phyloP scores from a whole-genome alignment of 1,284 basidiomycete genomes.

The Fomitopsis schrenkii region DNA sequence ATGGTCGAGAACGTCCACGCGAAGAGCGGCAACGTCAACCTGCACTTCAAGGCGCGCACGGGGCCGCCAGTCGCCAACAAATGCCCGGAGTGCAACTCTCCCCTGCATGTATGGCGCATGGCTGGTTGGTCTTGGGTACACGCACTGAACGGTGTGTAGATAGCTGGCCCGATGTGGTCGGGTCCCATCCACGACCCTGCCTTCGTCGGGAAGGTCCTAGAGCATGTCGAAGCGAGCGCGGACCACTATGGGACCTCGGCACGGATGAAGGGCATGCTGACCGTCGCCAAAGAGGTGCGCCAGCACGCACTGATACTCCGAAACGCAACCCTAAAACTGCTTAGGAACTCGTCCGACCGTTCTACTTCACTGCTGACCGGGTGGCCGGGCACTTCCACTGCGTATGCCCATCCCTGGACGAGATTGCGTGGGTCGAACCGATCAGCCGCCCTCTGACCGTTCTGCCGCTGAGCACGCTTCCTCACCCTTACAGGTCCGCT shows the following conservation, averaged over 20 bases:
- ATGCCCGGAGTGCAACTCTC: slow-evolving; percentile 82
- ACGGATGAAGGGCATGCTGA: slow-evolving; percentile 95
- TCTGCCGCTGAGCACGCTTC: not conserved
- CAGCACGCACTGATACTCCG: too few relatives aligned
- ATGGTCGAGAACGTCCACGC: slow-evolving; percentile 55
- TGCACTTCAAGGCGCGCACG: slow-evolving; percentile 66
- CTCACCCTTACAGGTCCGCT: slow-evolving; percentile 58
- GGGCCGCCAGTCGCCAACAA: slow-evolving; percentile 66
- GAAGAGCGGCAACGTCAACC: slow-evolving; percentile 50
- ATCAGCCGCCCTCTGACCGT: not conserved
- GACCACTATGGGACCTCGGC: slow-evolving; percentile 73
- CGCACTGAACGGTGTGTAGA: slow-evolving; percentile 31
- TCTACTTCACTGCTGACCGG: slow-evolving; percentile 90
- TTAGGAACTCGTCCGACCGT: slow-evolving; percentile 78
- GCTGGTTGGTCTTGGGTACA: slow-evolving; percentile 5
- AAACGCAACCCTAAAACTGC: not conserved
- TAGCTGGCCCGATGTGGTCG: slow-evolving; percentile 97
- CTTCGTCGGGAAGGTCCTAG: slow-evolving; percentile 77
- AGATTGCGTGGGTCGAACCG: slow-evolving; percentile 59
- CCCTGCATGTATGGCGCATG: slow-evolving; percentile 56
- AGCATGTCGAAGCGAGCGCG: slow-evolving; percentile 62
- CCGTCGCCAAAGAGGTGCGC: slow-evolving; percentile 80
- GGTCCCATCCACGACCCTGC: slow-evolving; percentile 78
- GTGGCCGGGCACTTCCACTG: slow-evolving; percentile 84
- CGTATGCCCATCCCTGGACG: slow-evolving; percentile 69